Evolutionary conservation across 2,329 filamentous ascomycete genomes (phyloP).

Genomic region (Ilyonectria robusta): DNA sequence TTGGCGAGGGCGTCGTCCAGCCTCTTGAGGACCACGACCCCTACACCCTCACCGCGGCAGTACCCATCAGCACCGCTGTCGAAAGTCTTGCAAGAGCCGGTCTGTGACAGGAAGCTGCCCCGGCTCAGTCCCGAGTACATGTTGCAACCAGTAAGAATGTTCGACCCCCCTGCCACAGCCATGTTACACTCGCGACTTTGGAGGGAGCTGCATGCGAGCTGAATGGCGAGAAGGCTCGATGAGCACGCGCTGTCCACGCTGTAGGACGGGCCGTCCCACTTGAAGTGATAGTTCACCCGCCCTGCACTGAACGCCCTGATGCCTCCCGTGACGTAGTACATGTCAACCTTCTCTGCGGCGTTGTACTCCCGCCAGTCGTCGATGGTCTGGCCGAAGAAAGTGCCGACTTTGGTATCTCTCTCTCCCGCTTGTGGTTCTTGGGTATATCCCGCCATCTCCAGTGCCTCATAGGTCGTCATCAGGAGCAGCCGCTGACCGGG

Average conservation of each 20-base stretch:
- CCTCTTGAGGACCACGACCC: constrained; percentile 63
- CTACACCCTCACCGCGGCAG: constrained; percentile 66
- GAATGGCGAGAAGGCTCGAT: neutral
- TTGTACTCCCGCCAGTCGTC: neutral
- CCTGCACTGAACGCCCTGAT: neutral
- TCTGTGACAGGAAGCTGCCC: constrained; percentile 67
- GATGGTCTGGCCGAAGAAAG: neutral
- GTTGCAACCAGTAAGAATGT: neutral
- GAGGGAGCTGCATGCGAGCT: neutral
- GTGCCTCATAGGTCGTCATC: neutral
- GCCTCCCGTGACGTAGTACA: neutral
- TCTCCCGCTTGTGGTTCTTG: neutral
- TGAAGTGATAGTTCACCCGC: neutral
- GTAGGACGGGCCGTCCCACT: neutral
- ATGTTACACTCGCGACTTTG: neutral
- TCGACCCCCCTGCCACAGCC: neutral
- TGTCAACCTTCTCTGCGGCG: neutral
- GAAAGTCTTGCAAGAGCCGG: constrained; percentile 57
- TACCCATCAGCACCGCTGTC: constrained; percentile 76
- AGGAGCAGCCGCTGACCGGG: neutral
- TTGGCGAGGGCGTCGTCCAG: constrained; percentile 64
- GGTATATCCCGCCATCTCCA: neutral
- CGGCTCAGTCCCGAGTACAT: neutral
- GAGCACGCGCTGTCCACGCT: neutral
- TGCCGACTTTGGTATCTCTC: neutral